These are phyloP conservation scores for Schwanniomyces pseudopolymorphus DNA, from an alignment of 805 yeast genomes.

Conservation along the genomic window DNA sequence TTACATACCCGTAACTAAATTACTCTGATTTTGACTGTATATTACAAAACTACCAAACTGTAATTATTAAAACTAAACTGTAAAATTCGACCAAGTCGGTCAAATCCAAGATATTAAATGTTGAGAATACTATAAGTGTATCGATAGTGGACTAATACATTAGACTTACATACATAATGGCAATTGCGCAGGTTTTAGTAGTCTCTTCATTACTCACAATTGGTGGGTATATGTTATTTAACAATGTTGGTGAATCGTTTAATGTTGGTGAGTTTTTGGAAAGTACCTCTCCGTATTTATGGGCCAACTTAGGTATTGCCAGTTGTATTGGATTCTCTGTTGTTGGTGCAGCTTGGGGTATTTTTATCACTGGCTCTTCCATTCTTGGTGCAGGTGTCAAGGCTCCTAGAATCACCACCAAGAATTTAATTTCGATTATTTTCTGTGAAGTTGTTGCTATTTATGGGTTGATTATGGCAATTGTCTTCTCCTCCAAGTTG, in stretches of 20 bases:
- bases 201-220: constrained; percentile 35
- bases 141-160: not conserved
- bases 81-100: not conserved
- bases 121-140: not conserved
- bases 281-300: constrained; percentile 89
- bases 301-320: constrained; percentile 92
- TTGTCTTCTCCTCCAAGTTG: constrained; percentile 91
- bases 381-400: constrained; percentile 97
- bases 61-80: not conserved
- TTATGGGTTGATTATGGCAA: constrained; percentile 95
- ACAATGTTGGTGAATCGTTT: constrained; percentile 89
- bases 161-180: constrained; percentile 2
- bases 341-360: constrained; percentile 99
- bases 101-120: not conserved
- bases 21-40: not conserved
- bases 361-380: constrained; percentile 91
- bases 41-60: not conserved
- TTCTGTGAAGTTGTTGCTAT: constrained; percentile 99
- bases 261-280: constrained; percentile 86
- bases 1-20: not conserved
- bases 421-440: constrained; percentile 92
- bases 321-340: constrained; percentile 92
- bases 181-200: constrained; percentile 18
- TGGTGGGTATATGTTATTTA: constrained; percentile 72
- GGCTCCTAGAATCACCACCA: constrained; percentile 96